Conservation (phyloP, 768 basidiomycete species). For the Asterophora parasitica region DNA sequence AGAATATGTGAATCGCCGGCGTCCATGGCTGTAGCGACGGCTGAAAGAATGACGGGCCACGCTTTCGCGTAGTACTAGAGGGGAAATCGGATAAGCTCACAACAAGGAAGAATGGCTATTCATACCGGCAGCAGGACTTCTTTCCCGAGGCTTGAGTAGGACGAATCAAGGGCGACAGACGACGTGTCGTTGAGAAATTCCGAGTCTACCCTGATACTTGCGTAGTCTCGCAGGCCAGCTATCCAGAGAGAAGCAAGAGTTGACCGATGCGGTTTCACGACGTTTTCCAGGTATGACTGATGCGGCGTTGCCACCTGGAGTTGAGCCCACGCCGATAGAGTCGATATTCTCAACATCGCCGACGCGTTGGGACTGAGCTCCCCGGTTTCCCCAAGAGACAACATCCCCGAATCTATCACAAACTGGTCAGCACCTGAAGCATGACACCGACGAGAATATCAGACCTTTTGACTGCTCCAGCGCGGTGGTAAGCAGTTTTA, state of each 20-base stretch:
- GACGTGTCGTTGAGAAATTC: slow-evolving; percentile 78
- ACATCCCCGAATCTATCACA: slow-evolving; percentile 67
- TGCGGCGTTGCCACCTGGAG: slow-evolving; percentile 72
- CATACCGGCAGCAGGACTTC: slow-evolving; percentile 89
- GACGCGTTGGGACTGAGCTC: slow-evolving; percentile 92
- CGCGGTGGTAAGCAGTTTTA: slow-evolving; percentile 82
- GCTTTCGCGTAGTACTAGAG: slow-evolving; percentile 80
- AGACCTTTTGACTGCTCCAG: slow-evolving; percentile 87
- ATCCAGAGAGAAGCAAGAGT: slow-evolving; percentile 84
- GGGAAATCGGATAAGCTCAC: slow-evolving; percentile 1
- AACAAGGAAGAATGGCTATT: background rate
- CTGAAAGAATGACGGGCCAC: slow-evolving; percentile 81
- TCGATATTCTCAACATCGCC: slow-evolving; percentile 90
- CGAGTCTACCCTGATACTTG: slow-evolving; percentile 83
- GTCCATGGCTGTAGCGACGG: slow-evolving; percentile 78
- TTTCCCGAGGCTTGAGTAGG: slow-evolving; percentile 83
- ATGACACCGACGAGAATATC: slow-evolving; percentile 8
- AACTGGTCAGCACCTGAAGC: background rate
- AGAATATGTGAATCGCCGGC: slow-evolving; percentile 60
- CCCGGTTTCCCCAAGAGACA: slow-evolving; percentile 80
- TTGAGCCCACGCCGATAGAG: slow-evolving; percentile 93
- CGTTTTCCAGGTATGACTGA: slow-evolving; percentile 72
- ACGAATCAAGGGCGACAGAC: slow-evolving; percentile 70
- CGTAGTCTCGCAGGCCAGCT: slow-evolving; percentile 85
- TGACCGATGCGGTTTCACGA: slow-evolving; percentile 75